These are phyloP conservation scores for Candida piceae DNA, from an alignment of 805 yeast species.

Conservation along the genomic window DNA sequence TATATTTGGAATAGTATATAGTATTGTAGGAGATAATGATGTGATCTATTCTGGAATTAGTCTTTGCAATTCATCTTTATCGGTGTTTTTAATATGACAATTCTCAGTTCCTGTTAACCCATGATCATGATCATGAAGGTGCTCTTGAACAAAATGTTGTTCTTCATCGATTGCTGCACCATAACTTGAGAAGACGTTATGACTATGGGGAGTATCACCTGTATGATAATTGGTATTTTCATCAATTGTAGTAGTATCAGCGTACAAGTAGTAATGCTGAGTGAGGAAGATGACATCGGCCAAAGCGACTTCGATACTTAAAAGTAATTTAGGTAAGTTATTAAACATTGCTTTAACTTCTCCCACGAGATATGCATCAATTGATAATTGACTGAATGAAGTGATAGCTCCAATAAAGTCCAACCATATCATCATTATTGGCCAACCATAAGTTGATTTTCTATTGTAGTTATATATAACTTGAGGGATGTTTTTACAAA, in stretches of 20 bases:
- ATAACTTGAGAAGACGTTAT: conserved; percentile 9
- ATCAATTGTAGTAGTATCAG: conserved; percentile 5
- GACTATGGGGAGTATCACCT: neutral
- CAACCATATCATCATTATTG: conserved; percentile 30
- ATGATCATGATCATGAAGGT: conserved; percentile 31
- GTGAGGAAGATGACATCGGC: conserved; percentile 27
- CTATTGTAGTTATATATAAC: conserved; percentile 28
- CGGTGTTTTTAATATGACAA: conserved; percentile 14
- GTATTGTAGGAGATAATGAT: too few species aligned
- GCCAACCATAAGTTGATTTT: conserved; percentile 36
- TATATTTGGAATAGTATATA: too few species aligned
- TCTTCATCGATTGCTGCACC: conserved; percentile 27
- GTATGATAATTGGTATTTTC: conserved; percentile 20
- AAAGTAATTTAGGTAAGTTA: conserved; percentile 29
- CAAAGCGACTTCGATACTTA: conserved; percentile 27
- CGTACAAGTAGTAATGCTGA: conserved; percentile 30
- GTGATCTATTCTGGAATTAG: conserved; percentile 10
- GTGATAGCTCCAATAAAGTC: conserved; percentile 28
- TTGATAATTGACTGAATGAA: conserved; percentile 26
- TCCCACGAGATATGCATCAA: conserved; percentile 26
- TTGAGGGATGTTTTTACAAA: conserved; percentile 34
- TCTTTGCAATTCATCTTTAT: conserved; percentile 25
- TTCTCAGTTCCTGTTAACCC: conserved; percentile 8
- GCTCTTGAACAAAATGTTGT: conserved; percentile 28
- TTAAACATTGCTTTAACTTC: conserved; percentile 22